phyloP scores from a whole-genome alignment of 2,329 filamentous ascomycete genomes.

The Onygena corvina region DNA sequence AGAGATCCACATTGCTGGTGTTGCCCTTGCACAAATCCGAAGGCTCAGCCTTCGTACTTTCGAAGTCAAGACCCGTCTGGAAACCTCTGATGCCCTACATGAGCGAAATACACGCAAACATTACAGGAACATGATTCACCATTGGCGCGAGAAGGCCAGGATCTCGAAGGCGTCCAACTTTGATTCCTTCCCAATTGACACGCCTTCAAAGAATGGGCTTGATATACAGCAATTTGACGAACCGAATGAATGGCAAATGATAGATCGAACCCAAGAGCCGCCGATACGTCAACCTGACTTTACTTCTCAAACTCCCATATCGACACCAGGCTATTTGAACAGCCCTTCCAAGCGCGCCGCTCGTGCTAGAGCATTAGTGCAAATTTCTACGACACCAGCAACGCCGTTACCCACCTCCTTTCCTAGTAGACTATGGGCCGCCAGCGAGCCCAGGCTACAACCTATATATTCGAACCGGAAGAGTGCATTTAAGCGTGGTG shows the following conservation, averaged over 20 bases:
- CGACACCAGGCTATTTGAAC: constrained; percentile 33
- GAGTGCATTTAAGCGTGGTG: constrained; percentile 13
- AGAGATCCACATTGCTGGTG: constrained; percentile 36
- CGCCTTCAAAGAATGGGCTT: constrained; percentile 5
- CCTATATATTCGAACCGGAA: constrained; percentile 8
- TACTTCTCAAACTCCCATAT: constrained; percentile 28
- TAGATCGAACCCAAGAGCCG: constrained; percentile 24
- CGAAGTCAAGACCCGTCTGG: constrained; percentile 39
- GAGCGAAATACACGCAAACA: constrained; percentile 45
- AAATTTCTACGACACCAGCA: constrained; percentile 35
- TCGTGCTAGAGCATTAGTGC: constrained; percentile 30
- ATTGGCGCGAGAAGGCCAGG: constrained; percentile 41
- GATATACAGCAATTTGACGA: constrained; percentile 8
- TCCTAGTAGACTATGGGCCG: constrained; percentile 28
- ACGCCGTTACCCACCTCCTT: constrained; percentile 36
- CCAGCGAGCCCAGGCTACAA: constrained; percentile 10
- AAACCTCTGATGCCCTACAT: constrained; percentile 43
- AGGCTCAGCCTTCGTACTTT: constrained; percentile 48
- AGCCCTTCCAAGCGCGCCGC: constrained; percentile 38
- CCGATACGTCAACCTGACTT: constrained; percentile 18
- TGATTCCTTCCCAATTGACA: constrained; percentile 15
- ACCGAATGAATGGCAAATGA: constrained; percentile 24
- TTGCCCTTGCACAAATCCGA: constrained; percentile 40
- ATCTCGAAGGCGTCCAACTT: constrained; percentile 23
- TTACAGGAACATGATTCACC: constrained; percentile 42